These are phyloP conservation scores for Sporisorium scitamineum DNA, from an alignment of 1,284 basidiomycete genomes.

Conservation along the genomic window DNA sequence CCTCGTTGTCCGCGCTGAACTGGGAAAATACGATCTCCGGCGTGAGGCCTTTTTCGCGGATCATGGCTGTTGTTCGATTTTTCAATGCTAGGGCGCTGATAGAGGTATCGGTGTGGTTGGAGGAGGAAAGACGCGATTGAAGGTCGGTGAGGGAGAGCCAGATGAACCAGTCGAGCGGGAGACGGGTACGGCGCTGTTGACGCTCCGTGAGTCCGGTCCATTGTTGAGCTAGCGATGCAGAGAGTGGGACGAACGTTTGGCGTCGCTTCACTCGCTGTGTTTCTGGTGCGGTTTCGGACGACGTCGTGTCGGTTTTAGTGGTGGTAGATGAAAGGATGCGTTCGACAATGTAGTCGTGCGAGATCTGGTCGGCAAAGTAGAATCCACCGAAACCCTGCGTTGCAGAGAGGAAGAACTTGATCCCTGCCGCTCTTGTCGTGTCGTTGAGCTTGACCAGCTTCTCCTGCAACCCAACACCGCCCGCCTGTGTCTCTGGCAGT, in stretches of 20 bases:
- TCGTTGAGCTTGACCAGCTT: conserved; percentile 81
- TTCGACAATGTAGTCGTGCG: conserved; percentile 87
- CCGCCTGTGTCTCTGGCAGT: neutral
- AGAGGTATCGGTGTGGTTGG: neutral
- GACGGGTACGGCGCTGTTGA: conserved; percentile 14
- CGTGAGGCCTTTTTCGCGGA: conserved; percentile 33
- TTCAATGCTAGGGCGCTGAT: conserved; percentile 15
- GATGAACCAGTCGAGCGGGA: conserved; percentile 41
- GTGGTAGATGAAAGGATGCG: conserved; percentile 26
- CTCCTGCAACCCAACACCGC: neutral
- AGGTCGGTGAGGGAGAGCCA: conserved; percentile 31
- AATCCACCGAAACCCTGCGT: conserved; percentile 92
- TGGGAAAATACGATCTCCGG: conserved; percentile 9
- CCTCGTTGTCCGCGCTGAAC: neutral
- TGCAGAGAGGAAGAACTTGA: conserved; percentile 82
- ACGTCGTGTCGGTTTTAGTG: neutral
- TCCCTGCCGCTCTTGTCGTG: conserved; percentile 73
- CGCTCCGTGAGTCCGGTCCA: conserved; percentile 75
- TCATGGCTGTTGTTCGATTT: conserved; percentile 12
- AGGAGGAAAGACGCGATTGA: neutral
- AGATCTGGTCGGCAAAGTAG: conserved; percentile 90
- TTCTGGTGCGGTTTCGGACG: conserved; percentile 18
- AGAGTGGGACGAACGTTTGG: conserved; percentile 77
- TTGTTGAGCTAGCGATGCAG: conserved; percentile 72
- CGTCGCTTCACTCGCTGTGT: conserved; percentile 76